phyloP scores from a whole-genome alignment of 2,329 filamentous ascomycete genomes.

The Botrytis fragariae region DNA sequence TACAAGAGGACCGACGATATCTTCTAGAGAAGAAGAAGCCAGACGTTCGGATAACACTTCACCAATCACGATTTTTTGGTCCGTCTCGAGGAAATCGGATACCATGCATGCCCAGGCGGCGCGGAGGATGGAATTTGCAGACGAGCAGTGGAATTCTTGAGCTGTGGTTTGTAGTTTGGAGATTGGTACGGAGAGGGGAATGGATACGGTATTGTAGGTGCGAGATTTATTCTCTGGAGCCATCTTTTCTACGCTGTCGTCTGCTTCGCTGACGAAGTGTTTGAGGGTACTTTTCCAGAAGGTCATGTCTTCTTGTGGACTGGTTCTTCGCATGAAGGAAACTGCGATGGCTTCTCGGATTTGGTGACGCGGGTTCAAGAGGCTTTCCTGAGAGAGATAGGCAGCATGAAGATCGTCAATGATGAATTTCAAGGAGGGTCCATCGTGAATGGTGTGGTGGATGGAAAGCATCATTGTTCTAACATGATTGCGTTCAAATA shows the following conservation, averaged over 20 bases:
- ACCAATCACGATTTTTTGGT: slow-evolving; percentile 9
- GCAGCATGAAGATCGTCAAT: not conserved
- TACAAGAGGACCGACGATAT: slow-evolving; percentile 3
- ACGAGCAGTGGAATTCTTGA: slow-evolving; percentile 8
- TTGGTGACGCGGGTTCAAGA: not conserved
- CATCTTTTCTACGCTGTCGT: not conserved
- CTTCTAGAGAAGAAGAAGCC: not conserved
- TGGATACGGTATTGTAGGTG: not conserved
- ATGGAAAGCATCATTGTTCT: slow-evolving; percentile 13
- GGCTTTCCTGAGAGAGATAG: not conserved
- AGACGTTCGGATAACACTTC: slow-evolving; percentile 7
- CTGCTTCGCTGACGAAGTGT: not conserved
- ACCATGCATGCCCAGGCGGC: slow-evolving; percentile 6
- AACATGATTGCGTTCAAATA: not conserved
- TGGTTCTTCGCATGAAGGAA: not conserved
- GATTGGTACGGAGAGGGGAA: not conserved
- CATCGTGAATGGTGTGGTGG: slow-evolving; percentile 6
- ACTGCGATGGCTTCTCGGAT: not conserved
- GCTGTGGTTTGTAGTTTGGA: not conserved
- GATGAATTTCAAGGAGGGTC: not conserved
- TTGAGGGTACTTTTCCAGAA: not conserved
- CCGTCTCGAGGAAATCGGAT: slow-evolving; percentile 3
- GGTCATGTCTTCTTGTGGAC: slow-evolving; percentile 2
- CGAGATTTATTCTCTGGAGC: not conserved
- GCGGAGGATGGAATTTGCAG: slow-evolving; percentile 11